Percentiles rank a stretch among this genome's conserved stretches.
These are phyloP conservation scores for Plenodomus tracheiphilus DNA, from an alignment of 2,329 filamentous ascomycete genomes.

Conservation along the genomic window DNA sequence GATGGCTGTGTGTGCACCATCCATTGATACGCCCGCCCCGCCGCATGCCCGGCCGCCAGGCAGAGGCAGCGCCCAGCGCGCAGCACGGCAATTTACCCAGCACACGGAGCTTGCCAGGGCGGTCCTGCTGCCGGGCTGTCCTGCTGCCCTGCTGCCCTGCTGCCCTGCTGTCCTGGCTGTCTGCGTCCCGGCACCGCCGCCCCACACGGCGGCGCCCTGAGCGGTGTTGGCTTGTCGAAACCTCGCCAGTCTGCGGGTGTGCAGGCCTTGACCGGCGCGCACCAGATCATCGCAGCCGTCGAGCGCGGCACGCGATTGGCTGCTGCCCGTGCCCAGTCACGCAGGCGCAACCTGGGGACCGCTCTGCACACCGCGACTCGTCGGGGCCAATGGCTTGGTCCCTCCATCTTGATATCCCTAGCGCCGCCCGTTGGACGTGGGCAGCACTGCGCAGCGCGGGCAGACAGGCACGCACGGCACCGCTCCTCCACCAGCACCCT, in stretches of 20 bases:
- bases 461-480: slow-evolving; percentile 6
- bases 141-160: not conserved
- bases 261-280: slow-evolving; percentile 9
- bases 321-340: slow-evolving; percentile 18
- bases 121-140: not conserved
- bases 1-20: too few species aligned
- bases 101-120: not conserved
- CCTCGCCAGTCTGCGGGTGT: slow-evolving; percentile 5
- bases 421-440: slow-evolving; percentile 13
- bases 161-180: slow-evolving; percentile 2
- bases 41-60: slow-evolving; percentile 6
- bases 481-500: slow-evolving; percentile 11
- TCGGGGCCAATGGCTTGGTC: slow-evolving; percentile 15
- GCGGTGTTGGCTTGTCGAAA: slow-evolving; percentile 9
- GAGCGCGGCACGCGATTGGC: slow-evolving; percentile 15
- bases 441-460: slow-evolving; percentile 3
- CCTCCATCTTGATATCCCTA: slow-evolving; percentile 14
- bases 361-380: slow-evolving; percentile 25
- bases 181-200: not conserved
- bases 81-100: not conserved
- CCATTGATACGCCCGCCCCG: slow-evolving; percentile 5
- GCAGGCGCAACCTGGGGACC: slow-evolving; percentile 26
- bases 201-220: slow-evolving; percentile 5
- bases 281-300: slow-evolving; percentile 10
- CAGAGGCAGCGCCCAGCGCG: not conserved